Evolutionary conservation across 306 rosid species (phyloP).

Genomic region (Pterocarpus macrocarpus): DNA sequence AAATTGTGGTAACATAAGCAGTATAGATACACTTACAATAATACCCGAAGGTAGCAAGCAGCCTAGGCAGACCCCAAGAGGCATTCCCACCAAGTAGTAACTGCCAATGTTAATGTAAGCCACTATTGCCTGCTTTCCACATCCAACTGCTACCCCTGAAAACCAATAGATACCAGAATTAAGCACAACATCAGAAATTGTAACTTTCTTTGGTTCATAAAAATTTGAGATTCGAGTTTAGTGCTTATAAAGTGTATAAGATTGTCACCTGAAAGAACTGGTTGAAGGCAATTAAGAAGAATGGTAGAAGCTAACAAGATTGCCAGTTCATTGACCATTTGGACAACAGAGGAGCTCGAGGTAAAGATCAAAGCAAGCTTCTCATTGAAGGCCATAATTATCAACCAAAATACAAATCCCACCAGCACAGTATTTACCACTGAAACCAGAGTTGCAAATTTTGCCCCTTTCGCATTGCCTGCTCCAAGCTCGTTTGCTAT

Average conservation of each 20-base stretch:
- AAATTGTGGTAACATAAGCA: conserved; percentile 2
- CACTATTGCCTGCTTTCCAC: conserved; percentile 67
- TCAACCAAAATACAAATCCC: conserved; percentile 64
- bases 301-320: conserved; percentile 67
- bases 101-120: conserved; percentile 71
- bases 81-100: conserved; percentile 66
- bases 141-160: conserved; percentile 79
- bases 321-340: conserved; percentile 65
- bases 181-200: conserved; percentile 14
- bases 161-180: conserved; percentile 33
- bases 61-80: conserved; percentile 64
- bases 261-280: conserved; percentile 71
- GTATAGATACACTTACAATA: conserved; percentile 48
- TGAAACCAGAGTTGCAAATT: conserved; percentile 68
- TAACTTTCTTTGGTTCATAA: background rate
- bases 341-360: conserved; percentile 54
- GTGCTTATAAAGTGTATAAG: background rate
- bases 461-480: conserved; percentile 70
- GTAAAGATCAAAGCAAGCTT: conserved; percentile 76
- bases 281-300: conserved; percentile 75
- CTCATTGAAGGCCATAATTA: conserved; percentile 54
- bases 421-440: conserved; percentile 61
- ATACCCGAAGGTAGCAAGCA: conserved; percentile 62
- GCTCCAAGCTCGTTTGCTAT: conserved; percentile 82
- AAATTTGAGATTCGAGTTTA: background rate